A percentile compares a stretch with the other conserved stretches of the same genome.
Conservation (phyloP, 2,329 filamentous ascomycete genomes). For the Lachnum nothofagi region DNA sequence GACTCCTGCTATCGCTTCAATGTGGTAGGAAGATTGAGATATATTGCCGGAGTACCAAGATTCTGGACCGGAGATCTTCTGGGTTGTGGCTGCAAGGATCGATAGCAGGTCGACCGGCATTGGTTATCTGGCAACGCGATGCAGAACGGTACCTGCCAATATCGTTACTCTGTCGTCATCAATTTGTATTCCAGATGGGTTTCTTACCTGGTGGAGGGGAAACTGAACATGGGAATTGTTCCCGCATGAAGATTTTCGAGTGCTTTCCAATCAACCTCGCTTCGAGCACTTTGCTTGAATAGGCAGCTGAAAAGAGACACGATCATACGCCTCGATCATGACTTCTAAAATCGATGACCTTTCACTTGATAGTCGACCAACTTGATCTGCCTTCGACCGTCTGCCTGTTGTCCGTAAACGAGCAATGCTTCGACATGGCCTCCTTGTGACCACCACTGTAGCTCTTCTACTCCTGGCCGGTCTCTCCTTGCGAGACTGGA, state of each 20-base stretch:
- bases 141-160: no score
- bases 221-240: no score
- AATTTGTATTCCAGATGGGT: no score
- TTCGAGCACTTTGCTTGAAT: no score
- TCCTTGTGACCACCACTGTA: not conserved
- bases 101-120: not conserved
- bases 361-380: not conserved
- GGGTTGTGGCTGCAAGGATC: not conserved
- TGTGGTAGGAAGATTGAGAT: not conserved
- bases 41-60: slow-evolving; percentile 1
- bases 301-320: no score
- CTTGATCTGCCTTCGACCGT: not conserved
- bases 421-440: not conserved
- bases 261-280: no score
- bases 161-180: no score
- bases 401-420: not conserved
- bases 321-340: no score
- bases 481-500: not conserved
- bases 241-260: no score
- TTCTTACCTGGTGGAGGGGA: no score
- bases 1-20: not conserved
- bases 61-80: not conserved
- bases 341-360: not conserved
- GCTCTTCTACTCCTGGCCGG: not conserved
- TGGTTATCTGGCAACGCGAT: no score